Conservation (phyloP, 495 filamentous ascomycete species). For the Aspergillus conjunctus region DNA sequence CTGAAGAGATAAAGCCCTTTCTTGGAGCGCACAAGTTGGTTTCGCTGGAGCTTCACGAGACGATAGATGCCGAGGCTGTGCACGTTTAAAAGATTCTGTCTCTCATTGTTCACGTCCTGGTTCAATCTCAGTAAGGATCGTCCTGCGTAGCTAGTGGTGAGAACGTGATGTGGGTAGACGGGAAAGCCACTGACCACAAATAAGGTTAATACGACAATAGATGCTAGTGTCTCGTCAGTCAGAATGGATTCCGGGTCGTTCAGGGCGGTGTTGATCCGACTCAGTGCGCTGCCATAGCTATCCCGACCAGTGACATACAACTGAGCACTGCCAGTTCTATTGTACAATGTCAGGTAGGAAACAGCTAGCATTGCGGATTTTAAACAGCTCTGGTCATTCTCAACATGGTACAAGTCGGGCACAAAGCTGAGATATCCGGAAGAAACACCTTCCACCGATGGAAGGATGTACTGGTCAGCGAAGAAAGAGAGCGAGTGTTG, state of each 20-base stretch:
- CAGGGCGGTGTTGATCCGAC: background rate
- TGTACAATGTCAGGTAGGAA: background rate
- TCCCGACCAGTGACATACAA: background rate
- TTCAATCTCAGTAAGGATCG: background rate
- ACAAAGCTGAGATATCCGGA: background rate
- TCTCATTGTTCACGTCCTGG: background rate
- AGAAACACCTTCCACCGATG: background rate
- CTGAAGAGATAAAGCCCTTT: background rate
- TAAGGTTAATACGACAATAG: background rate
- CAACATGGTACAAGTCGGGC: background rate
- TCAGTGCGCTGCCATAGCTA: background rate
- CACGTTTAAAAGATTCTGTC: conserved; percentile 1
- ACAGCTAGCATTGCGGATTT: background rate
- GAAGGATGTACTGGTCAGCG: conserved; percentile 1
- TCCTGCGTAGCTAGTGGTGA: background rate
- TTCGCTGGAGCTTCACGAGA: background rate
- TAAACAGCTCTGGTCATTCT: background rate
- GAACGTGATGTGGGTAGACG: background rate
- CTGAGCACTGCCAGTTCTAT: background rate
- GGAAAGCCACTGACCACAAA: background rate
- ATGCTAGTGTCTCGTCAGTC: background rate
- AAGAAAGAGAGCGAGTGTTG: background rate
- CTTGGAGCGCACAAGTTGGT: background rate
- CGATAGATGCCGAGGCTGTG: conserved; percentile 1
- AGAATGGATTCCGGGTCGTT: background rate